phyloP scores from a whole-genome alignment of 2,329 filamentous ascomycete genomes.

The Aspergillus jensenii region DNA sequence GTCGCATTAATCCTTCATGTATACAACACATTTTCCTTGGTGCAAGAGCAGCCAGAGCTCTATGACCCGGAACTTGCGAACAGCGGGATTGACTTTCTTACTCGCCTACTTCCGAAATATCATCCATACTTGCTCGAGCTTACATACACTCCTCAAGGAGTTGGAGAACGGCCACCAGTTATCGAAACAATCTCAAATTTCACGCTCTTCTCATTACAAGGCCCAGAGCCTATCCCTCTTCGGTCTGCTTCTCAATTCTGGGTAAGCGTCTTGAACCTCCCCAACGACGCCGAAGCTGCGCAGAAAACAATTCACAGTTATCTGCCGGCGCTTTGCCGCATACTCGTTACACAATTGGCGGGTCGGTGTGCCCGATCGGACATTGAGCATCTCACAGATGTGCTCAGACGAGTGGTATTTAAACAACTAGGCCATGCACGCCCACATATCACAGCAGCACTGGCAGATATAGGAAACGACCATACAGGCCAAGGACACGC shows the following conservation, averaged over 20 bases:
- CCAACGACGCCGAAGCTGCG: conserved; percentile 24
- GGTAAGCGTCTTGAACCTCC: conserved; percentile 39
- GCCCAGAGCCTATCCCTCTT: conserved; percentile 47
- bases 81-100: conserved; percentile 47
- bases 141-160: conserved; percentile 22
- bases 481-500: conserved; percentile 21
- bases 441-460: conserved; percentile 35
- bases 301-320: conserved; percentile 36
- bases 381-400: conserved; percentile 42
- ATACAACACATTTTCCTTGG: conserved; percentile 38
- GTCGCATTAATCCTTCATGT: conserved; percentile 40
- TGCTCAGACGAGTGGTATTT: conserved; percentile 42
- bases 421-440: conserved; percentile 43
- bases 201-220: conserved; percentile 40
- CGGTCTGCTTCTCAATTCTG: conserved; percentile 47
- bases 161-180: conserved; percentile 25
- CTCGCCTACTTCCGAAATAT: conserved; percentile 44
- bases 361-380: conserved; percentile 48
- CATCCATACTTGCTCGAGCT: conserved; percentile 38
- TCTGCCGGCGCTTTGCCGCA: conserved; percentile 38
- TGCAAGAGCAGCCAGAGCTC: conserved; percentile 33
- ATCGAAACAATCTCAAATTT: conserved; percentile 41
- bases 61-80: conserved; percentile 46
- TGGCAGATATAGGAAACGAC: conserved; percentile 30
- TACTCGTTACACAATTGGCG: conserved; percentile 42